These are phyloP conservation scores for Sistotremastrum suecicum DNA, from an alignment of 768 basidiomycete genomes.

Conservation along the genomic window DNA sequence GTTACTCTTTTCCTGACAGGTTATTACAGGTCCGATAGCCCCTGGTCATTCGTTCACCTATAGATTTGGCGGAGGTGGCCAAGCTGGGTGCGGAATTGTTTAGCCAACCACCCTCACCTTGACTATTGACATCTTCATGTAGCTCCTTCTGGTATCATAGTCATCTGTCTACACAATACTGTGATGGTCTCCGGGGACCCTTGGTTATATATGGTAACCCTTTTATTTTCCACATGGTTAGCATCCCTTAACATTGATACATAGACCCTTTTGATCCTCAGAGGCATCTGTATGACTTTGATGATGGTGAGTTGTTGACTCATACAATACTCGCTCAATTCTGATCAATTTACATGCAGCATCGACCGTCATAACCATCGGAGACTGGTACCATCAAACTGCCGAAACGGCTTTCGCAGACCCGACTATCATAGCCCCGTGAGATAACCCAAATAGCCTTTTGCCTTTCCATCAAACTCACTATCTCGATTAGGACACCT, in stretches of 20 bases:
- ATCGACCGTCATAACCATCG: slow-evolving; percentile 32
- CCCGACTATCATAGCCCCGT: slow-evolving; percentile 8
- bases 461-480: slow-evolving; percentile 7
- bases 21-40: slow-evolving; percentile 18
- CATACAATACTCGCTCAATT: neutral
- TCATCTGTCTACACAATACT: slow-evolving; percentile 11
- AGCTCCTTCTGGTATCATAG: slow-evolving; percentile 16
- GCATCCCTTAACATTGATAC: too few relatives aligned
- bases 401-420: slow-evolving; percentile 10
- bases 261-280: slow-evolving; percentile 24
- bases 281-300: slow-evolving; percentile 23
- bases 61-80: neutral
- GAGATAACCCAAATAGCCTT: neutral
- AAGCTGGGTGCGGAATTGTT: neutral
- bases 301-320: slow-evolving; percentile 17
- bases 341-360: slow-evolving; percentile 10
- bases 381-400: slow-evolving; percentile 26
- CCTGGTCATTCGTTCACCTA: neutral
- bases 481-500: slow-evolving; percentile 12
- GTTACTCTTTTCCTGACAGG: neutral
- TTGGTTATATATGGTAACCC: slow-evolving; percentile 20
- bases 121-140: too few relatives aligned
- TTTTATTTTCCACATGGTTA: too few relatives aligned
- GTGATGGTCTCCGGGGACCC: slow-evolving; percentile 27
- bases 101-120: too few relatives aligned